Evolutionary conservation across 108 stramenopile genomes (phyloP), one percentile per base, ranked within the genome.

Genomic region (Nannochloropsis gaditana): DNA sequence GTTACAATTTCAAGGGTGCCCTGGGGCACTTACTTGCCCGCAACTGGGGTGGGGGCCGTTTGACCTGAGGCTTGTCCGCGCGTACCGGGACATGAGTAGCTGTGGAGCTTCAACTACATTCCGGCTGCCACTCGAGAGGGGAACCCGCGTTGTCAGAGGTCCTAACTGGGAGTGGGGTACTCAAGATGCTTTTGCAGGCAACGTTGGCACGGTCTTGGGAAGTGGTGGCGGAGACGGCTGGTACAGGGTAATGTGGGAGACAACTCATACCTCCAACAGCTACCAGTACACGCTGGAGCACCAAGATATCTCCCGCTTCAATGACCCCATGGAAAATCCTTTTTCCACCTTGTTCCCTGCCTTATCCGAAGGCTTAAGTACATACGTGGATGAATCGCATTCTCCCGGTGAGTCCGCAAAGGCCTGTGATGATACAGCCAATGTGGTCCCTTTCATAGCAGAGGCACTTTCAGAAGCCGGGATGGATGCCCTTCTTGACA

Each of bases 101-200:
- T 73, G 5, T 73, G 59, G 59, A n/a, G n/a, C 59, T 2, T 73
- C 59, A 15, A 73, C 59, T n/a, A 73, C 59, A 3, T 73, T 73
- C 59, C 59, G 59, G 59, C 59, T 73, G 59, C 59, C 59, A 15
- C n/a, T 73, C 19, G 59, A 73, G 59, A 15, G 59, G 15, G 59
- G 59, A 4, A 73, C 59, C 59, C 59, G 59, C 59, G 59, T 73
- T n/a, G 59, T 73, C 1, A 15, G 59, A 15, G 59, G 59, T n/a
- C 59, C 59, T 15, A 1, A 73, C 59, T 73, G 59, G 59, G 59
- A 73, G 8, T 73, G 59, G 59, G 59, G 59, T 73, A 73, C n/a
- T n/a, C 59, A 73, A 73, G 59, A 73, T n/a, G 59, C 59, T n/a
- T 73, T 73, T 73, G 59, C 59, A n/a, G 59, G 59, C 59, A 73